Percentiles rank a stretch among this genome's conserved stretches.
Evolutionary conservation across 2,329 filamentous ascomycete genomes (phyloP).

Genomic region (Bipolaris cookei): DNA sequence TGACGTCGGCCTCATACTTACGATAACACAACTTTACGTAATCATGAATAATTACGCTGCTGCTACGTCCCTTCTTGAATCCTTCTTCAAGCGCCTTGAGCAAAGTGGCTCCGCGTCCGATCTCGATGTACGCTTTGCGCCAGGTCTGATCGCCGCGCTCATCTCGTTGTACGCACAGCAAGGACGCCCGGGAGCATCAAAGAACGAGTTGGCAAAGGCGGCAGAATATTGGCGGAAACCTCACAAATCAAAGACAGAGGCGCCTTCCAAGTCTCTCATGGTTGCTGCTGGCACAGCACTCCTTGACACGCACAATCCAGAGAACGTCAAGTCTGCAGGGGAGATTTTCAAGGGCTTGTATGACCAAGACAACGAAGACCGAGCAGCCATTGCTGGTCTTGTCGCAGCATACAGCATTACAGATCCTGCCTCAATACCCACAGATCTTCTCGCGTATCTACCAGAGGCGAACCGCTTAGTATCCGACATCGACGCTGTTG

Average conservation of each 20-base stretch:
- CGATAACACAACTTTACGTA: conserved; percentile 81
- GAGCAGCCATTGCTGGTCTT: conserved; percentile 78
- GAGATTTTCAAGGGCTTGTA: conserved; percentile 80
- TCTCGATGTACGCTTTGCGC: conserved; percentile 77
- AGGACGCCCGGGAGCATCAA: conserved; percentile 74
- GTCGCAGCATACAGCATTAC: conserved; percentile 77
- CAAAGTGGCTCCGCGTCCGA: conserved; percentile 62
- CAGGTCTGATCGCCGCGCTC: conserved; percentile 80
- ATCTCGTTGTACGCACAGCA: conserved; percentile 80
- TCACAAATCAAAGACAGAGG: conserved; percentile 59
- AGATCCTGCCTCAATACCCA: conserved; percentile 62
- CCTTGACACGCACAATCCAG: conserved; percentile 72
- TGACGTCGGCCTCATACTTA: conserved; percentile 81
- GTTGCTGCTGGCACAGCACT: conserved; percentile 80
- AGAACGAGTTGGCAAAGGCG: conserved; percentile 76
- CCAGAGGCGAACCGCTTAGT: conserved; percentile 69
- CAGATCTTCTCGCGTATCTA: conserved; percentile 62
- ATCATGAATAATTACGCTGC: conserved; percentile 72
- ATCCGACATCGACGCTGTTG: conserved; percentile 64
- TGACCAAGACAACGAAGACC: conserved; percentile 69
- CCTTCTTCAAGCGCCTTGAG: conserved; percentile 76
- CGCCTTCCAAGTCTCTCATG: conserved; percentile 65
- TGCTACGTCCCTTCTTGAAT: conserved; percentile 76
- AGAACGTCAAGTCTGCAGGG: conserved; percentile 73
- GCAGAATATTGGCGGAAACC: conserved; percentile 75